Percentiles rank a stretch among this genome's conserved stretches.
Evolutionary conservation across 2,329 filamentous ascomycete species (phyloP).

Genomic region (Aureobasidium namibiae): DNA sequence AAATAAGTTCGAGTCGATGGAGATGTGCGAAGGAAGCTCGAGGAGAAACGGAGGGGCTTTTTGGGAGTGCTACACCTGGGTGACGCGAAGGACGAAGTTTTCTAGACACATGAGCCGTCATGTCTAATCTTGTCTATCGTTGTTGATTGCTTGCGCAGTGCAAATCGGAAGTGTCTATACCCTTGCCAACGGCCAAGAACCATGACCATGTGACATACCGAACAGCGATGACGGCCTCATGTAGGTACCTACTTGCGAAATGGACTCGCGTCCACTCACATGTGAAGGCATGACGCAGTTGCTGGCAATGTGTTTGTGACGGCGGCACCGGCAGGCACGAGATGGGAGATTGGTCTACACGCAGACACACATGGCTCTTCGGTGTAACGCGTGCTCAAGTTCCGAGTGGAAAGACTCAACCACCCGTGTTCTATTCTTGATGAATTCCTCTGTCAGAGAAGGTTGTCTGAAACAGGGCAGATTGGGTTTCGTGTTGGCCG

Average conservation of each 20-base stretch:
- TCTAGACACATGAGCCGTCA: background rate
- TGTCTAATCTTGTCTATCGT: background rate
- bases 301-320: background rate
- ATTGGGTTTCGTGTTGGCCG: background rate
- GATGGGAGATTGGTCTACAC: background rate
- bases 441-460: background rate
- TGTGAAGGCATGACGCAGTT: background rate
- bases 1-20: background rate
- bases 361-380: background rate
- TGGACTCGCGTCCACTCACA: background rate
- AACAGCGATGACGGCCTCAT: background rate
- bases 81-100: background rate
- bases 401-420: background rate
- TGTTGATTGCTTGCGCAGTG: background rate
- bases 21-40: background rate
- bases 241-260: background rate
- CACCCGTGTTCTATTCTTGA: constrained; percentile 5
- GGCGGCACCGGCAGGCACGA: background rate
- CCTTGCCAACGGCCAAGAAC: background rate
- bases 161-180: background rate
- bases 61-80: background rate
- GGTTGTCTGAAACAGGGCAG: constrained; percentile 6
- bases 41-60: background rate
- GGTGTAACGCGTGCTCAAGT: background rate
- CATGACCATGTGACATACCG: background rate